Evolutionary conservation across 1,284 basidiomycete species (phyloP), one percentile per base, ranked within the genome.

Genomic region (Prillingera fragicola): DNA sequence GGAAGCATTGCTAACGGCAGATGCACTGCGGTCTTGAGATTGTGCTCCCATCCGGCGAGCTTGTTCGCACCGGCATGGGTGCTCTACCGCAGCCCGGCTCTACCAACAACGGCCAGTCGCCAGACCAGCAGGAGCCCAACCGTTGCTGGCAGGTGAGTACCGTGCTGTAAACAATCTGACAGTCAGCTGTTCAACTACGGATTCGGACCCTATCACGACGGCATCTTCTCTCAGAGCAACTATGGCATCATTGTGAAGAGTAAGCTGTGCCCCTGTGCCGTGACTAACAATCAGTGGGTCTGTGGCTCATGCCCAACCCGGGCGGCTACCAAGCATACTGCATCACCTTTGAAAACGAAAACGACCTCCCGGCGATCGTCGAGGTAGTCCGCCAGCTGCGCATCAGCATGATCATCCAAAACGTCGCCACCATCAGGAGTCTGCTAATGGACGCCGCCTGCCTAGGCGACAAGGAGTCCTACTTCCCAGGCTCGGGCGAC

Each of bases 221-320:
- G 44, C 18, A 36, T 41, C 17, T 46, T 46, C 44, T 41, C 34
- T 10, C 44, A 46, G 38, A 41, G 38, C 44, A 46, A 41, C 38
- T 41, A 41, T 15, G 44, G 44, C 27, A 46, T 46, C 24, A 29
- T 46, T 8, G 26, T 25, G 14, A 46, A 46, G 34, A 41, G 36
- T 25, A 18, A 7, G 24, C 18, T 5, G 3, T 1, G 13, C 15
- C 15, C 8, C 21, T 15, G 32, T 18, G 24, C 5, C 15, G 2
- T 4, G 34, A 25, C 23, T 27, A 18, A 38, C 36, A 12, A 6
- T 19, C 19, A 33, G 24, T 46, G 38, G 44, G 44, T 5, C 1
- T 46, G 33, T 41, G 39, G 39, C 27, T 46, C 17, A 46, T 41
- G 38, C 44, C 44, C 22, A 41, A 41, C 34, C 44, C 44, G 1